These are phyloP conservation scores for Cutaneotrichosporon sp. DNA, from an alignment of 1,284 basidiomycete genomes.

Conservation along the genomic window DNA sequence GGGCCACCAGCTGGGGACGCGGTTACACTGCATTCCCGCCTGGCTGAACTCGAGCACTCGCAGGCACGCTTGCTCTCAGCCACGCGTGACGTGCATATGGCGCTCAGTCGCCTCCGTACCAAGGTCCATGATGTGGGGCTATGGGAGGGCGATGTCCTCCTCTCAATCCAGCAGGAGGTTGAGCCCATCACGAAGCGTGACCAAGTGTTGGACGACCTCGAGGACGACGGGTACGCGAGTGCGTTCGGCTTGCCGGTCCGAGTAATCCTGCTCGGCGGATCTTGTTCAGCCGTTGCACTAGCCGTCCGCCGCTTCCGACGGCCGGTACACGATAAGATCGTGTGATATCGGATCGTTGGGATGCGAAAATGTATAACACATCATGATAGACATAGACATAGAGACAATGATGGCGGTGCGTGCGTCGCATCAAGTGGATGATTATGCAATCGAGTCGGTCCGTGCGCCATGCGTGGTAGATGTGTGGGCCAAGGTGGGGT, in stretches of 20 bases:
- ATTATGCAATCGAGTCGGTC: neutral
- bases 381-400: neutral
- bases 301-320: neutral
- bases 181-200: neutral
- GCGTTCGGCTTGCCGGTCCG: neutral
- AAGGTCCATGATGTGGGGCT: neutral
- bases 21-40: neutral
- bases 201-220: neutral
- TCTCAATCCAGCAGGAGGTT: constrained; percentile 67
- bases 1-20: neutral
- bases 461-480: neutral
- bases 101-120: neutral
- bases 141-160: constrained; percentile 52
- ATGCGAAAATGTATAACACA: neutral
- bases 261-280: neutral
- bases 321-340: neutral
- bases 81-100: neutral
- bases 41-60: constrained; percentile 3
- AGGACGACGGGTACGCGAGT: neutral
- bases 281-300: neutral
- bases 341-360: neutral
- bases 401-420: neutral
- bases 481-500: neutral
- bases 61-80: neutral
- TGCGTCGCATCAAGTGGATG: neutral